phyloP scores from a whole-genome alignment of 2,329 filamentous ascomycete genomes.

The Cladosporium cucumerinum region DNA sequence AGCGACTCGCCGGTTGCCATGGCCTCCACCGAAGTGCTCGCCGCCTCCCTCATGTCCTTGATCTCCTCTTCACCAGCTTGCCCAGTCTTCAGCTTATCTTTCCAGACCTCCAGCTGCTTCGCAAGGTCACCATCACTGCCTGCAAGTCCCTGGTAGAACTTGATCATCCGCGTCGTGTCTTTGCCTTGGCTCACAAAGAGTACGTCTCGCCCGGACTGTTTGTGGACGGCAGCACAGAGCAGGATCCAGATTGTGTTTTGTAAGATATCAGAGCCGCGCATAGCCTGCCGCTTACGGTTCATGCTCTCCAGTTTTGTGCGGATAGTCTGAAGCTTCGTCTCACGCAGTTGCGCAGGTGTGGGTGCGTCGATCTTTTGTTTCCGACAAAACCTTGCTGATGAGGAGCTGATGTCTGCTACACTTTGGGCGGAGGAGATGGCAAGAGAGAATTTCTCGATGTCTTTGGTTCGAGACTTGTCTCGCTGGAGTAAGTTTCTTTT shows the following conservation, averaged over 20 bases:
- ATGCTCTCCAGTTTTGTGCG: constrained; percentile 25
- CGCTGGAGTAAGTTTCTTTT: constrained; percentile 12
- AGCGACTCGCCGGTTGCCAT: not conserved
- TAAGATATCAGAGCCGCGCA: constrained; percentile 31
- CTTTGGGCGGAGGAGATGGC: constrained; percentile 23
- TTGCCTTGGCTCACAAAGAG: constrained; percentile 35
- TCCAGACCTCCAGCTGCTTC: constrained; percentile 28
- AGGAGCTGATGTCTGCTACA: constrained; percentile 25
- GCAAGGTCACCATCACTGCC: constrained; percentile 25
- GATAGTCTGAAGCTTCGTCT: constrained; percentile 23
- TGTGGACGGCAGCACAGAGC: not conserved
- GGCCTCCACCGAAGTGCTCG: constrained; percentile 19
- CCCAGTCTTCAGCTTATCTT: constrained; percentile 30
- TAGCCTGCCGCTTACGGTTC: constrained; percentile 22
- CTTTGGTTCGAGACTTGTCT: constrained; percentile 23
- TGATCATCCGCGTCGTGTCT: constrained; percentile 37
- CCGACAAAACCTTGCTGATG: constrained; percentile 25
- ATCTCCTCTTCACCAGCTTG: constrained; percentile 25
- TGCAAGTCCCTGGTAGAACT: constrained; percentile 11
- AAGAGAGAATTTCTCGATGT: constrained; percentile 29
- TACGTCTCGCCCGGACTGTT: constrained; percentile 20
- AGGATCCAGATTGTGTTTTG: constrained; percentile 35
- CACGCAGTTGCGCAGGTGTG: constrained; percentile 16
- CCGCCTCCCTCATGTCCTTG: constrained; percentile 29
- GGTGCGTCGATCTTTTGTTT: constrained; percentile 30